Percentiles rank a stretch among this genome's conserved stretches.
These are phyloP conservation scores for Suillus paluster DNA, from an alignment of 768 basidiomycete genomes.

Conservation along the genomic window DNA sequence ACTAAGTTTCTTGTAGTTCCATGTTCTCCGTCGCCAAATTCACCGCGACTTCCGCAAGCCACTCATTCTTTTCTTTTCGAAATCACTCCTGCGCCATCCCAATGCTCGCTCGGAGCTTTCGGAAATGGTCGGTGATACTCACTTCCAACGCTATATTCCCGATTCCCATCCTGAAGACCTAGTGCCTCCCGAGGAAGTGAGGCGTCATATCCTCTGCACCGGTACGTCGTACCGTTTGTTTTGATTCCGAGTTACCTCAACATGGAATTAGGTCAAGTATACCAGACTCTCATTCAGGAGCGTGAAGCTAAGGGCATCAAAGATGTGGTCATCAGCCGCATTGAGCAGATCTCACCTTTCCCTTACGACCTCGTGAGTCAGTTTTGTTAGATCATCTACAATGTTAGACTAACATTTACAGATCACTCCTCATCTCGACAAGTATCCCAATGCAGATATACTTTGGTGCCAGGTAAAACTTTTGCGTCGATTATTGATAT, in stretches of 20 bases:
- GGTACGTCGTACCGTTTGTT: conserved; percentile 43
- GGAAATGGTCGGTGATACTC: conserved; percentile 88
- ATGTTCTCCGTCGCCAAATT: conserved; percentile 94
- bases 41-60: conserved; percentile 99
- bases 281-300: conserved; percentile 86
- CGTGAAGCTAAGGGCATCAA: conserved; percentile 91
- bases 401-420: conserved; percentile 34
- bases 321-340: conserved; percentile 90
- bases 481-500: neutral
- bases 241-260: conserved; percentile 8
- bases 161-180: conserved; percentile 76
- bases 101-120: conserved; percentile 82
- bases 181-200: conserved; percentile 82
- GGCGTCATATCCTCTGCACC: conserved; percentile 89
- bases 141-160: conserved; percentile 94
- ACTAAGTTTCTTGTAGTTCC: conserved; percentile 61
- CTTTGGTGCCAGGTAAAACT: conserved; percentile 85
- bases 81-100: conserved; percentile 94
- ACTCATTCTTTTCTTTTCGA: conserved; percentile 89
- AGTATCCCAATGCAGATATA: conserved; percentile 93
- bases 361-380: conserved; percentile 87
- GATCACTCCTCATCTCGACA: conserved; percentile 93
- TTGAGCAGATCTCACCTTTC: conserved; percentile 97
- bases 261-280: conserved; percentile 79
- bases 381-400: neutral